These are phyloP conservation scores for Rhizopus arrhizus DNA, from an alignment of 371 early-diverging fungal genomes.

Conservation along the genomic window DNA sequence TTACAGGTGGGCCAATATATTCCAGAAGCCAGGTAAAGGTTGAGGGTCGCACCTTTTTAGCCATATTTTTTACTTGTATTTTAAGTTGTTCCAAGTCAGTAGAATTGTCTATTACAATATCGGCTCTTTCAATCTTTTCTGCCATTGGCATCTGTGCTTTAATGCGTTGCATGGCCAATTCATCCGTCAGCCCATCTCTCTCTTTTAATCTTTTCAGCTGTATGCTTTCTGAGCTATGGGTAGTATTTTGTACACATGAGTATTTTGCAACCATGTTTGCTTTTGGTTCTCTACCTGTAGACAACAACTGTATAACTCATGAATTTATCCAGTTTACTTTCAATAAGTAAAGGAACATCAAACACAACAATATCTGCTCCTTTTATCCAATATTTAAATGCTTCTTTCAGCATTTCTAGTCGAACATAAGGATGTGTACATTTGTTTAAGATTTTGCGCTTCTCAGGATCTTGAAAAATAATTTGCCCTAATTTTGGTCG, in stretches of 20 bases:
- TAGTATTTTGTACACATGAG: neutral
- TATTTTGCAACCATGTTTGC: neutral
- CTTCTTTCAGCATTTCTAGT: slow-evolving; percentile 70
- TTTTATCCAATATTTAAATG: slow-evolving; percentile 70
- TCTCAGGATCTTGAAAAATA: slow-evolving; percentile 74
- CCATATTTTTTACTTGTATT: slow-evolving; percentile 59
- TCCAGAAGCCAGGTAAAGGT: slow-evolving; percentile 45
- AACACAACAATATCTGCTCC: slow-evolving; percentile 77
- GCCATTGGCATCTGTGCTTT: slow-evolving; percentile 81
- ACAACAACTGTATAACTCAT: slow-evolving; percentile 79
- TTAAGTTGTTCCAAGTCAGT: slow-evolving; percentile 65
- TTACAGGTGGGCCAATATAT: slow-evolving; percentile 44
- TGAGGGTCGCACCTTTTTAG: slow-evolving; percentile 49
- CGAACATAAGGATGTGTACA: slow-evolving; percentile 90
- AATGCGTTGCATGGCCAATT: slow-evolving; percentile 75
- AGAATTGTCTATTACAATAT: slow-evolving; percentile 85
- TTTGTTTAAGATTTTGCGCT: slow-evolving; percentile 74
- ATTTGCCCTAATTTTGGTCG: slow-evolving; percentile 78
- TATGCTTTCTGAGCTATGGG: slow-evolving; percentile 65
- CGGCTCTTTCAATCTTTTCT: slow-evolving; percentile 76
- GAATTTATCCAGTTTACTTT: slow-evolving; percentile 75
- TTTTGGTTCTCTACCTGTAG: slow-evolving; percentile 60
- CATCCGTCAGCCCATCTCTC: slow-evolving; percentile 68
- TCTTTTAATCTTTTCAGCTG: slow-evolving; percentile 77
- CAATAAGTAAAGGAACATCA: slow-evolving; percentile 92